Percentiles rank a stretch among this genome's conserved stretches.
Evolutionary conservation across 116 monocot genomes (phyloP).

Genomic region (Papilionanthe hybrid): DNA sequence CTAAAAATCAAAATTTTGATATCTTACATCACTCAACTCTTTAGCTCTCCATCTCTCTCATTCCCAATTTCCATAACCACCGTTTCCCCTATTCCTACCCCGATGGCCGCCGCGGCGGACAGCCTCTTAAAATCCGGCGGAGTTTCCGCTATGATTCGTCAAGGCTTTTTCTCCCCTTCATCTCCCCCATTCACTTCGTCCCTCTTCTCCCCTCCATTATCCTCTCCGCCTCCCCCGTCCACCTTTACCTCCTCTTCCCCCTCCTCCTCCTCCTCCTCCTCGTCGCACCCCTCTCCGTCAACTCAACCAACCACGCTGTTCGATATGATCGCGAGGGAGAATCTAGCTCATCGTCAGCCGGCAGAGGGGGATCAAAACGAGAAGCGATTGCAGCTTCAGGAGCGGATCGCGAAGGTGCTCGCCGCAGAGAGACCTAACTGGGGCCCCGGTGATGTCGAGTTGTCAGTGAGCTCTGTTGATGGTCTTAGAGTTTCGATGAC

Average conservation of each 20-base stretch:
- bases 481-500: slow-evolving; percentile 35
- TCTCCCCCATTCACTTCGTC: not conserved
- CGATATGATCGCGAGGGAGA: slow-evolving; percentile 41
- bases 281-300: not conserved
- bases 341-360: slow-evolving; percentile 11
- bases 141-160: slow-evolving; percentile 40
- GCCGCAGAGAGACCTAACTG: slow-evolving; percentile 2
- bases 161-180: slow-evolving; percentile 27
- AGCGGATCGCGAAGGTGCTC: slow-evolving; percentile 19
- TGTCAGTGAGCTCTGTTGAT: slow-evolving; percentile 38
- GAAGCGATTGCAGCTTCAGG: slow-evolving; percentile 17
- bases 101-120: slow-evolving; percentile 20
- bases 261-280: not conserved
- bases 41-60: not conserved
- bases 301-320: slow-evolving; percentile 26
- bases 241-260: not conserved
- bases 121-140: slow-evolving; percentile 28
- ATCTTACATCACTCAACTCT: no score
- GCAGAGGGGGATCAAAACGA: not conserved
- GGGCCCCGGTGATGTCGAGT: slow-evolving; percentile 43
- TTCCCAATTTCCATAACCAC: not conserved
- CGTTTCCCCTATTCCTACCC: not conserved
- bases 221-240: not conserved
- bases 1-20: no score
- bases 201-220: slow-evolving; percentile 2